These are phyloP conservation scores for Solanum dulcamara DNA, from an alignment of 257 asterid genomes.

Conservation along the genomic window DNA sequence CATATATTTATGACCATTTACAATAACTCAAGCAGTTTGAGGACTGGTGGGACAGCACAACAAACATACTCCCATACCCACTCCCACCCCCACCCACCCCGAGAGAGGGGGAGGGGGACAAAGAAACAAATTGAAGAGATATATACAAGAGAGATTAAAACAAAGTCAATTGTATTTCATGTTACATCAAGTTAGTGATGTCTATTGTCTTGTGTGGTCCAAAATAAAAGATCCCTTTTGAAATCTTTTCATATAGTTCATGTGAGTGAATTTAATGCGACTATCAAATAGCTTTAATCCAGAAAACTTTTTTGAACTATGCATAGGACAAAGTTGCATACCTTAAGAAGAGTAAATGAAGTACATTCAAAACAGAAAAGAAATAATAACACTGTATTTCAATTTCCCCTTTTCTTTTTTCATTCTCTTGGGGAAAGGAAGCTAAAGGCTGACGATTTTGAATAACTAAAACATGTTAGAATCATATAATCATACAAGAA, in stretches of 20 bases:
- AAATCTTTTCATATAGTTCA: slow-evolving; percentile 64
- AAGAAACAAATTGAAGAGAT: not conserved
- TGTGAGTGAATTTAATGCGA: slow-evolving; percentile 81
- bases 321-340: slow-evolving; percentile 16
- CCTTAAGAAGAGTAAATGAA: not conserved
- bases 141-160: not conserved
- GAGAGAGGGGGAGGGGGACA: not conserved
- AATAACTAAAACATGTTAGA: slow-evolving; percentile 12
- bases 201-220: slow-evolving; percentile 24
- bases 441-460: not conserved
- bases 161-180: too few relatives aligned
- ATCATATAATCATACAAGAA: slow-evolving; percentile 16
- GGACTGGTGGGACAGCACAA: not conserved
- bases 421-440: not conserved
- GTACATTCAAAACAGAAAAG: not conserved
- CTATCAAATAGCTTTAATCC: slow-evolving; percentile 37
- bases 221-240: slow-evolving; percentile 8
- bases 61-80: not conserved
- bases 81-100: not conserved
- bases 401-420: not conserved
- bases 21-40: not conserved
- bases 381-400: not conserved
- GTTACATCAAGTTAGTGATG: not conserved
- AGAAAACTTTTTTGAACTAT: slow-evolving; percentile 26
- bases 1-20: not conserved